phyloP scores from a whole-genome alignment of 2,329 filamentous ascomycete genomes.

The Fusarium stilboides region DNA sequence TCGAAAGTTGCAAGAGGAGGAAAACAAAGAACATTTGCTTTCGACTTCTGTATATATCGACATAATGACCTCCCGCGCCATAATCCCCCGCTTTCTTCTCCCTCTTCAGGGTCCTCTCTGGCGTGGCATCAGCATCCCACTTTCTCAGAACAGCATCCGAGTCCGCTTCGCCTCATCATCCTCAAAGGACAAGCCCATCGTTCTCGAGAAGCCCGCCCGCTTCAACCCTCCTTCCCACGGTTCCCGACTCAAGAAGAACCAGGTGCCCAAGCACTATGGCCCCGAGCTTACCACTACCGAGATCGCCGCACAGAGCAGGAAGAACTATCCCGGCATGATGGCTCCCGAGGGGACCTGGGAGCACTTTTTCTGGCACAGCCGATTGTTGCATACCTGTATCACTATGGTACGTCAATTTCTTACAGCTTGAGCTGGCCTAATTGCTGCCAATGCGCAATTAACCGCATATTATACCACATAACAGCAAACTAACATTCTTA shows the following conservation, averaged over 20 bases:
- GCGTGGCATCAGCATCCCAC: constrained; percentile 59
- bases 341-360: constrained; percentile 85
- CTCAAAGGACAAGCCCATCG: constrained; percentile 68
- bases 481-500: constrained; percentile 13
- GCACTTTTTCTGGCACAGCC: constrained; percentile 87
- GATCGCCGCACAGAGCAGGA: constrained; percentile 74
- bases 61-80: constrained; percentile 62
- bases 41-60: neutral
- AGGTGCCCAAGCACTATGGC: constrained; percentile 78
- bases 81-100: constrained; percentile 78
- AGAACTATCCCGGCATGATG: constrained; percentile 90
- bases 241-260: constrained; percentile 72
- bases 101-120: constrained; percentile 73
- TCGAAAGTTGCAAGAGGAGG: constrained; percentile 22
- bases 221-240: constrained; percentile 96
- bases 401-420: constrained; percentile 76
- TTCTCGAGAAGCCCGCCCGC: constrained; percentile 88
- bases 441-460: neutral
- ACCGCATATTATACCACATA: too few species aligned
- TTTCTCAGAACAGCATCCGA: constrained; percentile 54
- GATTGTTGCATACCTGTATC: constrained; percentile 83
- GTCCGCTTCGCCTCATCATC: constrained; percentile 55
- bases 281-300: constrained; percentile 78
- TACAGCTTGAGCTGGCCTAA: neutral
- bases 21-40: neutral